These are phyloP conservation scores for Blastobotrys attinorum DNA, from an alignment of 805 yeast genomes.

Conservation along the genomic window DNA sequence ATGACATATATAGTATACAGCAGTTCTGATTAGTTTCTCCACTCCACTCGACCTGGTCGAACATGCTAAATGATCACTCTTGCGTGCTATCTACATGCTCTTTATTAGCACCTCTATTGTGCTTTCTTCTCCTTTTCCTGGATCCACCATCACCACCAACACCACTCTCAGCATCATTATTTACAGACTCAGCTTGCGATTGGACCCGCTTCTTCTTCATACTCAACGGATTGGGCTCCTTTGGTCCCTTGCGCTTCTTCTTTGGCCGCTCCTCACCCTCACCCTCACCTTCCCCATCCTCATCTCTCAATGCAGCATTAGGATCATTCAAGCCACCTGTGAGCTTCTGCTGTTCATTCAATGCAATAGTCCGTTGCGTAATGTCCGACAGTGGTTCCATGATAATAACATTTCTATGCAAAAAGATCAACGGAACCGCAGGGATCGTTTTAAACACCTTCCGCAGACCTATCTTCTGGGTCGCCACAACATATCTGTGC, in stretches of 20 bases:
- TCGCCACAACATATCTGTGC: slow-evolving; percentile 84
- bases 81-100: slow-evolving; percentile 3
- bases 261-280: slow-evolving; percentile 19
- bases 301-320: slow-evolving; percentile 25
- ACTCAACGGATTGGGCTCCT: slow-evolving; percentile 86
- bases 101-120: slow-evolving; percentile 9
- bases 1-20: too few species aligned
- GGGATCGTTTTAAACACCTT: slow-evolving; percentile 65
- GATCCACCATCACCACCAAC: slow-evolving; percentile 17
- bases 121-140: slow-evolving; percentile 11
- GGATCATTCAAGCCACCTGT: slow-evolving; percentile 71
- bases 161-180: slow-evolving; percentile 11
- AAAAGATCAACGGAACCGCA: slow-evolving; percentile 82
- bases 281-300: slow-evolving; percentile 20
- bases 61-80: not conserved
- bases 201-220: slow-evolving; percentile 58
- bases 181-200: slow-evolving; percentile 1
- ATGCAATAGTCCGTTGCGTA: slow-evolving; percentile 42
- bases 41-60: too few species aligned
- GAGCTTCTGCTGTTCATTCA: slow-evolving; percentile 59
- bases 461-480: slow-evolving; percentile 69
- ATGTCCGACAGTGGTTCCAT: slow-evolving; percentile 88
- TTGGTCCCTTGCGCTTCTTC: slow-evolving; percentile 43
- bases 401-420: slow-evolving; percentile 88
- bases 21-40: too few species aligned